These are phyloP conservation scores for Gracilariopsis chorda DNA, from an alignment of 23 red algal species.

Conservation along the genomic window DNA sequence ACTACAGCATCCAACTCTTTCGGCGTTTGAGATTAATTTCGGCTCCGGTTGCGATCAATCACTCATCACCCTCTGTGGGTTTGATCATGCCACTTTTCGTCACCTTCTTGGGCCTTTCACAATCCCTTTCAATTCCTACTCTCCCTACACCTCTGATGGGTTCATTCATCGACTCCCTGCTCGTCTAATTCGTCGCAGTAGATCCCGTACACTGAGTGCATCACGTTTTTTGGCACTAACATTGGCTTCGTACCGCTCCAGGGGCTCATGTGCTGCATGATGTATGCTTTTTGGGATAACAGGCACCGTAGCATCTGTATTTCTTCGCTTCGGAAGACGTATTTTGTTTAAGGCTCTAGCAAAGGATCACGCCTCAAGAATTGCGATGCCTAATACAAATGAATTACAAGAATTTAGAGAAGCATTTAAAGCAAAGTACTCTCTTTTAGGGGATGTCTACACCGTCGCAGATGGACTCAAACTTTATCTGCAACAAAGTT, in stretches of 20 bases:
- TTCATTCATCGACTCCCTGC: not conserved
- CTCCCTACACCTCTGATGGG: not conserved
- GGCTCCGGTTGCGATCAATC: not conserved
- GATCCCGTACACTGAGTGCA: too few species aligned
- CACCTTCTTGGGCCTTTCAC: not conserved
- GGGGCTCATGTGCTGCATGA: too few species aligned
- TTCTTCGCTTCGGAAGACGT: not conserved
- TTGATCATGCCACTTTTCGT: not conserved
- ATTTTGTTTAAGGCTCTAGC: not conserved
- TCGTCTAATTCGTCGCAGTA: not conserved
- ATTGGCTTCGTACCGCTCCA: too few species aligned
- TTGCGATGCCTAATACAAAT: not conserved
- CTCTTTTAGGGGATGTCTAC: not conserved
- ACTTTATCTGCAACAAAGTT: not conserved
- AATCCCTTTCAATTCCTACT: not conserved
- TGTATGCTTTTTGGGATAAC: too few species aligned
- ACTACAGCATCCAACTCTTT: not conserved
- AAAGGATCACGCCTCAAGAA: not conserved
- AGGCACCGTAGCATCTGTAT: too few species aligned
- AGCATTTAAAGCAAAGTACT: too few species aligned
- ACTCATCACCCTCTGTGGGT: slow-evolving; percentile 10
- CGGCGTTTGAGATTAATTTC: not conserved
- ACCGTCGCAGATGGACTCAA: not conserved
- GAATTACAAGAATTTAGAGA: not conserved
- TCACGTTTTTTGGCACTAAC: too few species aligned